phyloP scores from a whole-genome alignment of 768 basidiomycete species.

The Austroboletus eburneus region DNA sequence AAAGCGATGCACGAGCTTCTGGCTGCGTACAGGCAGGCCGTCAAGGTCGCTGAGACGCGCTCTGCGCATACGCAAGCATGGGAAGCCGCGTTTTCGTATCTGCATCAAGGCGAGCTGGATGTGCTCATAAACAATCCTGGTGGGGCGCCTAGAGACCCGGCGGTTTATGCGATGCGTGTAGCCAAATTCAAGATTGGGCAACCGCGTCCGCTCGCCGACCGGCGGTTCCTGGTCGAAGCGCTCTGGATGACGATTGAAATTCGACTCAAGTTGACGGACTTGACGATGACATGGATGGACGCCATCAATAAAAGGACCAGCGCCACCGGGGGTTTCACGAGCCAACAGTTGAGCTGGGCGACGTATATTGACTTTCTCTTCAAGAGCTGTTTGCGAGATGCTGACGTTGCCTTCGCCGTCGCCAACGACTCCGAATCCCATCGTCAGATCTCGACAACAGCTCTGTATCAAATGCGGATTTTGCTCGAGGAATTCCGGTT shows the following conservation, averaged over 20 bases:
- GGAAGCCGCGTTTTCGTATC: constrained; percentile 53
- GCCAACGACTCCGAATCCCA: constrained; percentile 47
- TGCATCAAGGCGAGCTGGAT: constrained; percentile 47
- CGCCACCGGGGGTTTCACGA: constrained; percentile 14
- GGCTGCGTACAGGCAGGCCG: constrained; percentile 37
- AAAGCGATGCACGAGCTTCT: constrained; percentile 34
- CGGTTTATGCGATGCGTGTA: constrained; percentile 47
- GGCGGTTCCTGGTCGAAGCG: constrained; percentile 57
- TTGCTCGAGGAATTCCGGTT: constrained; percentile 50
- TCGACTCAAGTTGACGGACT: constrained; percentile 45
- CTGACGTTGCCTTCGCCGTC: constrained; percentile 41
- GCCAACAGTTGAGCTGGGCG: constrained; percentile 43
- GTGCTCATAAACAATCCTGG: constrained; percentile 28
- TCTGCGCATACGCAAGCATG: constrained; percentile 57
- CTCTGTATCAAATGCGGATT: constrained; percentile 41
- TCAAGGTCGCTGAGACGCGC: constrained; percentile 41
- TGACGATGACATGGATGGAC: constrained; percentile 42
- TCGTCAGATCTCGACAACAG: constrained; percentile 47
- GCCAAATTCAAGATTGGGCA: constrained; percentile 53
- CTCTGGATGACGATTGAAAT: constrained; percentile 52
- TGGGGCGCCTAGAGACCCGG: constrained; percentile 37
- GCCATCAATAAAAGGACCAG: constrained; percentile 21
- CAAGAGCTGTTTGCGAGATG: constrained; percentile 44
- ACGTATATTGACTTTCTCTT: constrained; percentile 45
- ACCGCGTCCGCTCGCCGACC: constrained; percentile 54